A percentile compares a stretch with the other conserved stretches of the same genome.
phyloP scores from a whole-genome alignment of 768 basidiomycete genomes.

The Termitomyces titanicus region DNA sequence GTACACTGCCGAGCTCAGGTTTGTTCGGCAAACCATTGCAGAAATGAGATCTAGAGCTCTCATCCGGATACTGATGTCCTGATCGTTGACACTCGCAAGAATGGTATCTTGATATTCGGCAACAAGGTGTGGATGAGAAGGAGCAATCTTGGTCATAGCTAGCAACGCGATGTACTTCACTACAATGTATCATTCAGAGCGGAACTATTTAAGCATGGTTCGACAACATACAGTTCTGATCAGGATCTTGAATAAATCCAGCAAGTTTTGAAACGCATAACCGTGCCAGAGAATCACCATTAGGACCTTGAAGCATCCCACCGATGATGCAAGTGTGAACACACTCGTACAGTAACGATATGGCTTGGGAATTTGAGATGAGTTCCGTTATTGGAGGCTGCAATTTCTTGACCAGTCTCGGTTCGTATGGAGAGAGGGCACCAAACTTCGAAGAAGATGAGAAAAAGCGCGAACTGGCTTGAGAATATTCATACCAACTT shows the following conservation, averaged over 20 bases:
- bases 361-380: conserved; percentile 93
- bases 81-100: conserved; percentile 83
- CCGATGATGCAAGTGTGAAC: conserved; percentile 98
- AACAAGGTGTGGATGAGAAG: conserved; percentile 84
- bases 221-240: conserved; percentile 86
- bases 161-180: conserved; percentile 97
- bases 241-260: conserved; percentile 84
- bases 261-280: conserved; percentile 93
- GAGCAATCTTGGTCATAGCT: conserved; percentile 94
- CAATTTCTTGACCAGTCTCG: conserved; percentile 90
- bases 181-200: conserved; percentile 28
- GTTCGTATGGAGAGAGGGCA: conserved; percentile 85
- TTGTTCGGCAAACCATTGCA: conserved; percentile 66
- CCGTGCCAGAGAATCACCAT: conserved; percentile 75
- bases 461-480: background rate
- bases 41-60: conserved; percentile 91
- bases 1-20: background rate
- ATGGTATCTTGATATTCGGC: conserved; percentile 92
- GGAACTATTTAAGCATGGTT: background rate
- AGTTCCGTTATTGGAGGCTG: conserved; percentile 92
- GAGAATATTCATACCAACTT: conserved; percentile 64
- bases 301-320: conserved; percentile 83
- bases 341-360: conserved; percentile 96
- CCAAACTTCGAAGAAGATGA: conserved; percentile 65
- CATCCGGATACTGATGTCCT: conserved; percentile 95